Base-by-base conservation (phyloP, 306 rosid genomes). In the Trichosanthes cucumerina region DNA sequence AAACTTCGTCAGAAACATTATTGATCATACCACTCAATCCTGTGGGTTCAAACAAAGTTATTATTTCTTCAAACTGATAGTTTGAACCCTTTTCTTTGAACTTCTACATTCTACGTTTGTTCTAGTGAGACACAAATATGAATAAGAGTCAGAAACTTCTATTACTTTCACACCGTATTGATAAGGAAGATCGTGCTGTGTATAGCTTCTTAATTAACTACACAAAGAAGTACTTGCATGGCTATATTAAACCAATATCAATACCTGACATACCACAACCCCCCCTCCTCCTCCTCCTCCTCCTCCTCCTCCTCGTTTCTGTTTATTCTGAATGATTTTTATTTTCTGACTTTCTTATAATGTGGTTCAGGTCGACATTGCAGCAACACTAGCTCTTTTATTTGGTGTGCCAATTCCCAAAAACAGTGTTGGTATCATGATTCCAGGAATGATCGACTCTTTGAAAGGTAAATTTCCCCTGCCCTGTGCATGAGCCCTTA, bases 381-480 rank as follows among this genome's bases (percentile, higher is more conserved):
- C 89, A 41, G 90, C 98, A 66, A 94, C 96, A 60, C 79, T 94
- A 82, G 93, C 97, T 80, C 89, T 90, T 81, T 89, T 94, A 62
- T 88, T 90, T 84, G 93, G 98, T 21, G 92, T 92, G 76, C 98
- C 98, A 76, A 90, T 92, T 84, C 98, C 97, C n/a, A 90, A 85
- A 81, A 94, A 94, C 88, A 94, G 82, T 80, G 89, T 92, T 54
- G 98, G 98, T 77, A 77, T 94, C 80, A 80, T 90, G 82, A 85
- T 94, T 82, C 85, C 87, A 18, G 86, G 83, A 83, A 74, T 71
- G 76, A 59, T 89, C 47, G 86, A 82, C 84, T 84, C 89, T 80
- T 76, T 89, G 78, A 80, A 91, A 53, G 91, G 98, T 89, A 69
- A 69, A 14, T 82, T 41, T 79, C 63, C 82, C 80, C 79, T 76